Base-by-base conservation (phyloP, 2,329 filamentous ascomycete genomes). In the Fusarium nodosum region DNA sequence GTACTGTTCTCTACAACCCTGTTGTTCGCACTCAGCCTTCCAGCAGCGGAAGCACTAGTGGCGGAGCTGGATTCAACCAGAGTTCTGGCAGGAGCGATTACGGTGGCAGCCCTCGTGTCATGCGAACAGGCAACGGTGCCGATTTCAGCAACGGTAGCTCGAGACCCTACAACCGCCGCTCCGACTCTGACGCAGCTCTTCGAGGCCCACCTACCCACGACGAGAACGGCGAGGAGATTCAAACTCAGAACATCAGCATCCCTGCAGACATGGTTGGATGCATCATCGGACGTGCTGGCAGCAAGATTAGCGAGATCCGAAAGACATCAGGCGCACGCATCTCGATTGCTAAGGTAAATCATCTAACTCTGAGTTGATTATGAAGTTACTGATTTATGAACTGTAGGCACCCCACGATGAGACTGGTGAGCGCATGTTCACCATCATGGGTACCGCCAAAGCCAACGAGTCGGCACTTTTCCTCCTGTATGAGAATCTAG, bases 181-280 rank as follows among this genome's bases (percentile, higher is more conserved):
- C 93, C 54, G 93, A 94, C 79, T 92, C 92, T 20, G 94, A 97
- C 78, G 90, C 91, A 68, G 90, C 89, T 68, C 87, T 87, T 72
- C 93, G 94, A 68, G 93, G 93, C 58, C 93, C 93, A 44, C 94
- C 93, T 24, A 93, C 93, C 45, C 93, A 97, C 77, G 94, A 96
- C 68, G 95, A 98, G 82, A 97, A 98, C 71, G 96, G 96, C 68
- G 96, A 98, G 79, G 95, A 97, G 81, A 92, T 98, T 66, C 95
- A 97, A 81, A 99, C 96, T 2, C 96, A 99, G 79, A 99, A 99
- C 84, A 99, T 99, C 82, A 97, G 94, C 85, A 99, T 99, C 76
- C 96, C 96, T 28, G 94, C 96, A 48, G 96, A 99, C 84, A 99
- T 99, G 96, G 96, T 99, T 80, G 96, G 96, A 73, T 99, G 96